phyloP scores from a whole-genome alignment of 768 basidiomycete species.

The Boletellus ananiceps region DNA sequence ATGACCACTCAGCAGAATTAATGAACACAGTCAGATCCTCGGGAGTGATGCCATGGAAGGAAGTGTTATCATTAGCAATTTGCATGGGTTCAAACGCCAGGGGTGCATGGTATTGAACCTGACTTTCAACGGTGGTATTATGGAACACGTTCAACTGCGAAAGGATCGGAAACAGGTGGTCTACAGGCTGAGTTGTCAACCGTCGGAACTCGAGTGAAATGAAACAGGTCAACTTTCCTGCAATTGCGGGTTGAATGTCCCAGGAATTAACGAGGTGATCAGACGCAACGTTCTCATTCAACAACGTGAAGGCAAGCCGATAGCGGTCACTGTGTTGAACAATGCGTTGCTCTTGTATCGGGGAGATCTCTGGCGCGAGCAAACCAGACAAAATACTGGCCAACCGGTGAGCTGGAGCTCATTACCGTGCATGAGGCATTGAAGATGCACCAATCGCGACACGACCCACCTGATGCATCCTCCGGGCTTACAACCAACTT shows the following conservation, averaged over 20 bases:
- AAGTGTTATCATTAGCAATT: conserved; percentile 31
- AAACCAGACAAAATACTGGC: conserved; percentile 37
- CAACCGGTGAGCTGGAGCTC: conserved; percentile 36
- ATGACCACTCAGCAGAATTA: conserved; percentile 93
- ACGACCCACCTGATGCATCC: conserved; percentile 28
- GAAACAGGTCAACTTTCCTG: conserved; percentile 43
- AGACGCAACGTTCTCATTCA: conserved; percentile 83
- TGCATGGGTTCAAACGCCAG: conserved; percentile 68
- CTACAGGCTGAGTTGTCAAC: conserved; percentile 38
- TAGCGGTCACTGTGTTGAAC: conserved; percentile 79
- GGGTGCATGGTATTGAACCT: conserved; percentile 89
- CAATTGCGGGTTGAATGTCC: conserved; percentile 65
- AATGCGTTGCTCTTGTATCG: conserved; percentile 47
- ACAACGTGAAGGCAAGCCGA: conserved; percentile 84
- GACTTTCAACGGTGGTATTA: conserved; percentile 92
- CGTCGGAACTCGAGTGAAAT: conserved; percentile 15
- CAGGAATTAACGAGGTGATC: conserved; percentile 60
- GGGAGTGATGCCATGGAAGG: conserved; percentile 55
- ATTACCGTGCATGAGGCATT: conserved; percentile 11
- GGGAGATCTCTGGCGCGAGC: conserved; percentile 40
- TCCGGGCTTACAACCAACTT: conserved; percentile 18
- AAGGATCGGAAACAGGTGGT: conserved; percentile 63
- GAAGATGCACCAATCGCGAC: background rate
- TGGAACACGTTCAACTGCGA: conserved; percentile 61
- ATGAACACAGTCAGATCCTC: conserved; percentile 91